A percentile compares a stretch with the other conserved stretches of the same genome.
Conservation (phyloP, 805 yeast species). For the Wickerhamomyces hampshirensis region DNA sequence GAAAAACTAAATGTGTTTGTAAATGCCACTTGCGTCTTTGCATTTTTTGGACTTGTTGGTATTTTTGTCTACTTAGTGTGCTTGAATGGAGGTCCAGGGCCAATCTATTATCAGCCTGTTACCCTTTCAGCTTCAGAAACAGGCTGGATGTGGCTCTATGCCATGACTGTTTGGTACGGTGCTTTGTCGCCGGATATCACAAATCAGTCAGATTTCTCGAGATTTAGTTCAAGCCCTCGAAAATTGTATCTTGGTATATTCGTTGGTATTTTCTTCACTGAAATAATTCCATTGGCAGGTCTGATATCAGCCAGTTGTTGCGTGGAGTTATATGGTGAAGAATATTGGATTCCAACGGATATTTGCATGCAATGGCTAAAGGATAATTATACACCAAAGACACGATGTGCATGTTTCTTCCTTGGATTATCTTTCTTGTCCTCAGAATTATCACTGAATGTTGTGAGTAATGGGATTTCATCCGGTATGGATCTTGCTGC, state of each 20-base stretch:
- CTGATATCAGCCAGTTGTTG: conserved; percentile 33
- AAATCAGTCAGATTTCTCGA: conserved; percentile 36
- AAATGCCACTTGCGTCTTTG: conserved; percentile 31
- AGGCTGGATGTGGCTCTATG: conserved; percentile 38
- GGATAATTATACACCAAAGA: conserved; percentile 29
- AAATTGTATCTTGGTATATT: conserved; percentile 28
- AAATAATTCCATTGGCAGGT: conserved; percentile 37
- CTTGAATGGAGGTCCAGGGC: conserved; percentile 33
- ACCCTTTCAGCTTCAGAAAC: conserved; percentile 24
- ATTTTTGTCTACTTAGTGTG: conserved; percentile 32
- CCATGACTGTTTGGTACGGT: conserved; percentile 36
- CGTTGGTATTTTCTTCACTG: conserved; percentile 31
- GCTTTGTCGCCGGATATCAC: conserved; percentile 35
- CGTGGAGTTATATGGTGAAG: conserved; percentile 29
- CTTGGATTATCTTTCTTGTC: conserved; percentile 30
- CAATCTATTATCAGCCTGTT: conserved; percentile 24
- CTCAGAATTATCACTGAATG: conserved; percentile 33
- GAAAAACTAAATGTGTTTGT: conserved; percentile 35
- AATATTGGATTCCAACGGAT: conserved; percentile 36
- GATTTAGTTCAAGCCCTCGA: conserved; percentile 29
- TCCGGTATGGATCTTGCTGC: conserved; percentile 26
- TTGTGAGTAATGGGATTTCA: conserved; percentile 33
- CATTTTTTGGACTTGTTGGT: conserved; percentile 37
- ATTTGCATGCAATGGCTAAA: conserved; percentile 35
- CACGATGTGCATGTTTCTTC: conserved; percentile 39